Base-by-base conservation (phyloP, 192 early-diverging fungal species). In the Backusella tuberculispora region DNA sequence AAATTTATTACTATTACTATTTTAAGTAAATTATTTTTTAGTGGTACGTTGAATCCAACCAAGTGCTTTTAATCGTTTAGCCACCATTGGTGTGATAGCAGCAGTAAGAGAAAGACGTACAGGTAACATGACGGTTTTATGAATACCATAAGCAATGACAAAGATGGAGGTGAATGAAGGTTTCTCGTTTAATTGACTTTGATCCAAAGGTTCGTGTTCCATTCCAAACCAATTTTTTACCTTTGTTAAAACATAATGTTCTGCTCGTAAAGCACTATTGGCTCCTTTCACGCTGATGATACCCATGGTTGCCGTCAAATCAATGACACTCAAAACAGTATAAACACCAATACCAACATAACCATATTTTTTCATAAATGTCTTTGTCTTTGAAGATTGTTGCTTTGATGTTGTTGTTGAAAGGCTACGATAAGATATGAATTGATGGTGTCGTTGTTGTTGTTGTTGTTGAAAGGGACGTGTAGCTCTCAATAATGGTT, bases 111-210 rank as follows among this genome's bases (percentile, higher is more conserved):
- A 87, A 14, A 89, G 75, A 60, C 88, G 74, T 10, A 89, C 34
- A 6, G 88, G 88, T 15, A 89, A 67, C 43, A 89, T 65, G 7
- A 89, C 48, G 0, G 81, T 83, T 66, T 89, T 89, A 72, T 89
- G 88, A n/a, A 89, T 88, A 12, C 86, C 88, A 73, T 89, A 89
- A 0, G 88, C 86, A 64, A 89, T 83, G 45, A 87, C 82, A 74
- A 89, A 86, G 0, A 86, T 71, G 50, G 83, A 82, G 29, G 81
- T 77, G 19, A 82, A 69, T 17, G 85, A 85, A 1, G 86, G 85
- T 38, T 77, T 74, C 5, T 71, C 29, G 8, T 78, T 44, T 7
- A 76, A 47, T 8, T 76, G 63, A 14, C 60, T 66, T 3, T 48
- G 24, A n/a, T 70, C 24, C 15, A 69, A 29, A 15, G 66, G 46